A percentile compares a stretch with the other conserved stretches of the same genome.
These are phyloP conservation scores for Boletellus ananas DNA, from an alignment of 768 basidiomycete genomes.

Conservation along the genomic window DNA sequence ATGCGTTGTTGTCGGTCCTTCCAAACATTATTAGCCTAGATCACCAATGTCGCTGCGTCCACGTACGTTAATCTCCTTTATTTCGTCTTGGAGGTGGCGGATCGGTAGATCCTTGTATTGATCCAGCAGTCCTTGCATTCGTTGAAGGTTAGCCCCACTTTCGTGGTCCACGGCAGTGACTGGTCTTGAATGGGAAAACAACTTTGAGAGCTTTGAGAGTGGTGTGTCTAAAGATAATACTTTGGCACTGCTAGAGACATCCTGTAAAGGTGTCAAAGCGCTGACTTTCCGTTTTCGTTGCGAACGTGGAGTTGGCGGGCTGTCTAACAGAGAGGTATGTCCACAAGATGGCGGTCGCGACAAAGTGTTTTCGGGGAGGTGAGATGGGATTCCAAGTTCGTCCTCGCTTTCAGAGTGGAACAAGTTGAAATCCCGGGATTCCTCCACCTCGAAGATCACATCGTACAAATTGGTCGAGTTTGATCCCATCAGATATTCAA, in stretches of 20 bases:
- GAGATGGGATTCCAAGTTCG: constrained; percentile 8
- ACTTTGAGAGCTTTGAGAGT: constrained; percentile 22
- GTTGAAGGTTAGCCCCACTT: constrained; percentile 43
- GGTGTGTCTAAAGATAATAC: constrained; percentile 27
- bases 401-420: constrained; percentile 49
- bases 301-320: constrained; percentile 6
- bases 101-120: constrained; percentile 63
- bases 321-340: constrained; percentile 4
- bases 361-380: constrained; percentile 6
- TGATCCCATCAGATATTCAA: constrained; percentile 76
- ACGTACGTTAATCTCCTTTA: constrained; percentile 76
- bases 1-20: constrained; percentile 77
- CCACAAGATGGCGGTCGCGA: constrained; percentile 7
- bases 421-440: constrained; percentile 42
- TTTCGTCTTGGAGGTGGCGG: constrained; percentile 66
- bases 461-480: constrained; percentile 65
- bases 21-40: constrained; percentile 1
- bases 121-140: constrained; percentile 60
- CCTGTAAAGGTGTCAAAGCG: constrained; percentile 24
- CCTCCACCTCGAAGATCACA: constrained; percentile 74
- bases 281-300: constrained; percentile 27
- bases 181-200: constrained; percentile 25
- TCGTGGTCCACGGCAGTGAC: constrained; percentile 25
- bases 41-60: not conserved
- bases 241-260: constrained; percentile 28